phyloP scores from a whole-genome alignment of 2,329 filamentous ascomycete genomes.

The Aureobasidium sp. region DNA sequence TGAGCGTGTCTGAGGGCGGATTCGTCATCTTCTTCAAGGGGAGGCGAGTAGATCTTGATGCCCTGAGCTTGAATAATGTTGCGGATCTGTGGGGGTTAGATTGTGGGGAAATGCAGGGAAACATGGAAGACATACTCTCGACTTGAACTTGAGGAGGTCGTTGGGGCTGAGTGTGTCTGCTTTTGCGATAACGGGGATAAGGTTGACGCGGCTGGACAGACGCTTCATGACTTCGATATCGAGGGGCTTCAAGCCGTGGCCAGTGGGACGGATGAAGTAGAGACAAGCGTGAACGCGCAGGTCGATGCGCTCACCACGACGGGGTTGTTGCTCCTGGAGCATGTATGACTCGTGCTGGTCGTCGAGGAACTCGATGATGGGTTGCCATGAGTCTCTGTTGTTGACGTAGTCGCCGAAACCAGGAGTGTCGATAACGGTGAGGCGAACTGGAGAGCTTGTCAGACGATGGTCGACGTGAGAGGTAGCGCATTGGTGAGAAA shows the following conservation, averaged over 20 bases:
- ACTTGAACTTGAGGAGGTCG: slow-evolving; percentile 90
- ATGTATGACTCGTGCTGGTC: slow-evolving; percentile 99
- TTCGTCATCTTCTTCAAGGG: slow-evolving; percentile 96
- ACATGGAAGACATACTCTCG: slow-evolving; percentile 56
- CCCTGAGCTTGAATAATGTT: slow-evolving; percentile 95
- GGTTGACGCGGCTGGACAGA: slow-evolving; percentile 92
- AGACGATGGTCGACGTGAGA: background rate
- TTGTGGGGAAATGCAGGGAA: slow-evolving; percentile 8
- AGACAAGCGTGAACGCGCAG: slow-evolving; percentile 96
- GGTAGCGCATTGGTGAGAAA: background rate
- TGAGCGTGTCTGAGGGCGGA: slow-evolving; percentile 90
- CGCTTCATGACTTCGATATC: slow-evolving; percentile 99
- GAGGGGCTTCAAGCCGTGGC: slow-evolving; percentile 95
- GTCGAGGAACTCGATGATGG: slow-evolving; percentile 99
- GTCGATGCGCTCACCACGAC: slow-evolving; percentile 97
- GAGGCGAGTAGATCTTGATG: slow-evolving; percentile 99
- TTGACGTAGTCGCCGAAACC: slow-evolving; percentile 99
- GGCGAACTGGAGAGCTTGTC: slow-evolving; percentile 58
- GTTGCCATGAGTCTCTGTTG: slow-evolving; percentile 99
- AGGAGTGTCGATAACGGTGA: slow-evolving; percentile 98
- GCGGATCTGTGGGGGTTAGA: slow-evolving; percentile 59
- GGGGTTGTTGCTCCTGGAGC: slow-evolving; percentile 99
- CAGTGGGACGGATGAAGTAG: slow-evolving; percentile 98
- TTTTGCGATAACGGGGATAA: slow-evolving; percentile 98
- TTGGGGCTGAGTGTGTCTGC: slow-evolving; percentile 92